phyloP scores from a whole-genome alignment of 2,329 filamentous ascomycete species.

The Xylariaceae sp. region DNA sequence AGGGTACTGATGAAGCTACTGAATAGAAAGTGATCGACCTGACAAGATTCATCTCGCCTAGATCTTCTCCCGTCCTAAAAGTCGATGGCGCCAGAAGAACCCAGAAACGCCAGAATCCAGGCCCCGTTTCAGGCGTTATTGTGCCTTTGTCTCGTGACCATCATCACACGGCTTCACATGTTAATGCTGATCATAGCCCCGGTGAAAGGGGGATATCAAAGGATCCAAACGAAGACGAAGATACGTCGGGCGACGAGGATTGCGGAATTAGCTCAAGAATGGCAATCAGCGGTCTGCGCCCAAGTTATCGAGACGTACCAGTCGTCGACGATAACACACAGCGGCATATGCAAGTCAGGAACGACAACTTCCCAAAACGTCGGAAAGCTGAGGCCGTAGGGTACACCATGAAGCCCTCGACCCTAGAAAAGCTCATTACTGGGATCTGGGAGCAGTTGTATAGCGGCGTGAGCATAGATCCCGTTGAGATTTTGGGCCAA shows the following conservation, averaged over 20 bases:
- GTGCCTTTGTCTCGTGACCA: conserved; percentile 7
- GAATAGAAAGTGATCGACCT: conserved; percentile 20
- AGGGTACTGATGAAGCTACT: not conserved
- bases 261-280: conserved; percentile 36
- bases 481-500: conserved; percentile 30
- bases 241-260: conserved; percentile 4
- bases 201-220: not conserved
- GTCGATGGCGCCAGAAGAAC: not conserved
- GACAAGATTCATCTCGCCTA: conserved; percentile 9
- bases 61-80: not conserved
- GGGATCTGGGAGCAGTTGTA: conserved; percentile 37
- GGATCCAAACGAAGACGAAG: not conserved
- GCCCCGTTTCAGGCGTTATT: conserved; percentile 7
- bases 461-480: conserved; percentile 30
- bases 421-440: conserved; percentile 32
- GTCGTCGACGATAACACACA: conserved; percentile 28
- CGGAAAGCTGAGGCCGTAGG: conserved; percentile 30
- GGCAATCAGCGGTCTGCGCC: conserved; percentile 32
- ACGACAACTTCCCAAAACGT: conserved; percentile 25
- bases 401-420: conserved; percentile 26
- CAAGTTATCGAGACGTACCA: conserved; percentile 15
- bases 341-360: conserved; percentile 26
- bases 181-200: not conserved
- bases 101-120: not conserved
- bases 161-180: not conserved